Base-by-base conservation (phyloP, 2,329 filamentous ascomycete species). In the Penicillium sumatraense region DNA sequence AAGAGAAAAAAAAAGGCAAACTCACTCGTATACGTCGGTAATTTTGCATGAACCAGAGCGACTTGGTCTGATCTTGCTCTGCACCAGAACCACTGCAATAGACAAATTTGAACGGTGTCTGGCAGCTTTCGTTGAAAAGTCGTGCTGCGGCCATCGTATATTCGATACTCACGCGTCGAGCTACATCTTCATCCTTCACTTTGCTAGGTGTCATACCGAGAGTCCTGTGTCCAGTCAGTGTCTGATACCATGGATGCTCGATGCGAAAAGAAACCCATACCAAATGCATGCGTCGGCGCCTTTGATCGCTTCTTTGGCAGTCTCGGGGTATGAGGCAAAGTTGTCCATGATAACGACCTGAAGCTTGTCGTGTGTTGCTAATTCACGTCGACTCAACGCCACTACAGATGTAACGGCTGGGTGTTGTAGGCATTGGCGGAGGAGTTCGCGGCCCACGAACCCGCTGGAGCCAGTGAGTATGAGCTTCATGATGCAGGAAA, bases 311-410 rank as follows among this genome's bases (percentile, higher is more conserved):
- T 69, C 55, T 13, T 80, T 58, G 21, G 81, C 64, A 10, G 78
- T 69, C 1, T 75, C 70, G 1, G 83, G 77, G 61, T 83, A 86
- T 2, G 69, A 64, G 7, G 76, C 73, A 67, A 86, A 87, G 65
- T 87, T 81, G 9, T 80, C 71, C 59, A 83, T 76, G 56, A 82
- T 68, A 38, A 83, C 69, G 9, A 80, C 76, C 23, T 80, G 77
- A 9, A 81, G 68, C 65, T 86, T 85, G 13, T 77, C 66, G 51
- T 80, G 68, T 31, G 73, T 71, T 41, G 75, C 68, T 13, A 81
- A 64, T 16, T 78, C 73, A 21, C 77, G 79, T 10, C 83, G 78
- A 3, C 78, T 80, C 10, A 86, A 71, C 14, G 80, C 78, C 53
- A 83, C 70, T 31, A 84, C 70, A 14, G 79, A 80, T 2, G 78